Evolutionary conservation across 352 stramenopile genomes (phyloP), one percentile per base, ranked within the genome.

Genomic region (Phytophthora vignae): DNA sequence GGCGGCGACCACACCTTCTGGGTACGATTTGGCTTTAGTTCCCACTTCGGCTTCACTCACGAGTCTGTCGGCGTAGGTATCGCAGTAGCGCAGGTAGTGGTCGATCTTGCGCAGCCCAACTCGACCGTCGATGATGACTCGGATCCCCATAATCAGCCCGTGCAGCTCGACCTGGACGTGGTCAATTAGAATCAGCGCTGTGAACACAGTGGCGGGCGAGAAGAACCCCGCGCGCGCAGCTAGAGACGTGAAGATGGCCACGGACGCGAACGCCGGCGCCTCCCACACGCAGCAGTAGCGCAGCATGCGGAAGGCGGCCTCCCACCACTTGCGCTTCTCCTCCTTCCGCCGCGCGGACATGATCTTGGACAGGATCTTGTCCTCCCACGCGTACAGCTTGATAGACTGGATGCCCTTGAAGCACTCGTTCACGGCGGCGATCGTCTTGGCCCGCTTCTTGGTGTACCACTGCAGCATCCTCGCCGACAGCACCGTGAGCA

Each of bases 361-460:
- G 53, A 84, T 82, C 71, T 82, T 84, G 46, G 69, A 59, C 38
- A 76, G 29, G 12, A 79, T 76, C 50, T 83, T 82, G 62, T 77
- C 62, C 60, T 85, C 78, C 78, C 78, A 85, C 19, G 78, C 75
- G 54, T 85, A 70, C 21, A 85, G 25, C 46, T 85, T 85, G 40
- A 85, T 71, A 2, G 72, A 76, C 40, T 83, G 75, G 25, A 85
- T 81, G 21, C 75, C 71, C 49, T 83, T 78, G 48, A 85, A 83
- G 29, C 78, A 83, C 64, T 82, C 78, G 53, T 77, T 74, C 22
- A 85, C 67, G 2, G 63, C 56, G 9, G 76, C 76, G 22, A 82
- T 53, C 46, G 72, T 82, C 65, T 81, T 81, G 10, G 68, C 60
- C 19, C 73, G 65, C 52, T 83, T 82, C 71, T 84, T 82, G 15